phyloP scores from a whole-genome alignment of 495 filamentous ascomycete genomes.

The Friedmanniomyces endolithicus region DNA sequence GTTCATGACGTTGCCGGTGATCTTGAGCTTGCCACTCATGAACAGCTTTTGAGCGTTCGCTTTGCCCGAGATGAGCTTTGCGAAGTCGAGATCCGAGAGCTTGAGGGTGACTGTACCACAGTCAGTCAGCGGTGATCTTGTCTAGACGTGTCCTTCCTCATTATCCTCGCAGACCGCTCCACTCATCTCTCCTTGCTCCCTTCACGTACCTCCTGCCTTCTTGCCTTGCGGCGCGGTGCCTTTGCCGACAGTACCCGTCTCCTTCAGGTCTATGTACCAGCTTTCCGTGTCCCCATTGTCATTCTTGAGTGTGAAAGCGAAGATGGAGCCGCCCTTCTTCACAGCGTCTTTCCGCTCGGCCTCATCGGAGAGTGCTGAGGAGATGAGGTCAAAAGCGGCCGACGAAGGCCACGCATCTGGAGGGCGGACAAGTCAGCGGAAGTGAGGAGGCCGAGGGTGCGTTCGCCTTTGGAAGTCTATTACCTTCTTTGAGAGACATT shows the following conservation, averaged over 20 bases:
- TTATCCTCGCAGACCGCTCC: background rate
- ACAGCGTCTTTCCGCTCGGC: conserved; percentile 76
- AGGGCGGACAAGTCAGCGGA: background rate
- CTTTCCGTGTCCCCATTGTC: conserved; percentile 57
- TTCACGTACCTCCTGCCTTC: conserved; percentile 66
- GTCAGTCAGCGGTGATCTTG: conserved; percentile 1
- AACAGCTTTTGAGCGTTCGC: conserved; percentile 90
- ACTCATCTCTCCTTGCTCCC: background rate
- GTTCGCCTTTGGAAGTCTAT: conserved; percentile 7
- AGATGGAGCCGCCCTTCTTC: conserved; percentile 66
- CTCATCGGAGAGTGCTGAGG: conserved; percentile 55
- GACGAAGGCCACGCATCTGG: conserved; percentile 83
- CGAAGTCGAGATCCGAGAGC: conserved; percentile 80
- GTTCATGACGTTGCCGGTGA: conserved; percentile 98
- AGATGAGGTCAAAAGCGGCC: conserved; percentile 79
- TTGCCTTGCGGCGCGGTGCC: conserved; percentile 50
- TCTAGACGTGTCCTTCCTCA: background rate
- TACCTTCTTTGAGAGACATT: conserved; percentile 82
- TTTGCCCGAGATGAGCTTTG: conserved; percentile 68
- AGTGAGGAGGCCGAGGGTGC: no score
- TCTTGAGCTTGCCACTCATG: conserved; percentile 94
- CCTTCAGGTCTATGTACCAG: conserved; percentile 94
- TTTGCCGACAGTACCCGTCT: conserved; percentile 68
- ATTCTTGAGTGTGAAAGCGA: conserved; percentile 90
- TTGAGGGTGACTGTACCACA: conserved; percentile 55